Evolutionary conservation across 2,329 filamentous ascomycete genomes (phyloP), one percentile per base, ranked within the genome.

Genomic region (Penicillium aurantiogriseum): DNA sequence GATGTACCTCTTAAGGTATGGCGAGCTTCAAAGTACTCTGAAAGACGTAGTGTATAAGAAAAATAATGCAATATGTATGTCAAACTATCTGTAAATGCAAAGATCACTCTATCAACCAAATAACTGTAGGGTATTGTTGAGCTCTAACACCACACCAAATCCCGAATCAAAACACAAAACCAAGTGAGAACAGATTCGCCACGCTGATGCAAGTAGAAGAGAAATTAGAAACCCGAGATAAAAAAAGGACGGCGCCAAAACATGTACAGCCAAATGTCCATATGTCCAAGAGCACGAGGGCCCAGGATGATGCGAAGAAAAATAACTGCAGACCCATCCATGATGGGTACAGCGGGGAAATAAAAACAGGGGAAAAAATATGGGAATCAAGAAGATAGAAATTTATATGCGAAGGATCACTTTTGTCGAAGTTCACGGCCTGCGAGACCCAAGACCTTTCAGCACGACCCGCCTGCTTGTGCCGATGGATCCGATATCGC

Each of bases 401-500:
- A 33, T 54, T 5, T 33, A 35, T 51, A 51, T 35, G 52, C 27
- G 23, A 45, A 25, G 17, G 47, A 31, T 25, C n/a, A n/a, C 11
- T 15, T 11, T 15, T 38, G n/a, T 27, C 27, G 19, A 42, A 40
- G 19, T 53, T 39, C 33, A 33, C 25, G 44, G 62, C 51, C 63
- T 62, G 50, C 65, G 69, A 59, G 54, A 70, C 21, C 62, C 69
- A 39, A 78, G 64, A 17, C 75, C 74, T 35, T 69, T 71, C 8
- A 78, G 64, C 15, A 69, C 69, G 35, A 78, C 72, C 8, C 76
- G 72, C 58, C 71, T 71, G 59, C 73, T 77, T 10, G 71, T 66
- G 38, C 71, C 72, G 29, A 56, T 67, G 29, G 66, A 65, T 3
- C 73, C 67, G 40, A 77, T 74, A 54, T 78, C 76, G 56, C 74